phyloP scores from a whole-genome alignment of 2,329 filamentous ascomycete genomes.

The Diaporthe destruens region DNA sequence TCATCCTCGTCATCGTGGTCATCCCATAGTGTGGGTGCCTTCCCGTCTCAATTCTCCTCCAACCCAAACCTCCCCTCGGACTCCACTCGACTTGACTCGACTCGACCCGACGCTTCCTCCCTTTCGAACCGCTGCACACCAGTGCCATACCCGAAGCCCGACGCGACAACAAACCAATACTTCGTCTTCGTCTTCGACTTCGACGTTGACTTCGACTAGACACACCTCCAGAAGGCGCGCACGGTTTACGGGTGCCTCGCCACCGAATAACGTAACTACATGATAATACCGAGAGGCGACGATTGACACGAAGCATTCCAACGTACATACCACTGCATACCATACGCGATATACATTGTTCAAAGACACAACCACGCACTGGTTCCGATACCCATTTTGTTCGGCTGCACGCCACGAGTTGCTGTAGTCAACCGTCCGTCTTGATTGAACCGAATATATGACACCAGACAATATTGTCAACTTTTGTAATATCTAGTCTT shows the following conservation, averaged over 20 bases:
- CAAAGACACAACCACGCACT: conserved; percentile 6
- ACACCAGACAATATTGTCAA: conserved; percentile 11
- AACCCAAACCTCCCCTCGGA: neutral
- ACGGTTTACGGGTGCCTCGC: neutral
- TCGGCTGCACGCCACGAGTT: conserved; percentile 8
- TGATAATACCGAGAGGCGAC: conserved; percentile 10
- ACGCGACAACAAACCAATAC: conserved; percentile 17
- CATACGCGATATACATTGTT: neutral
- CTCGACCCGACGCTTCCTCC: neutral
- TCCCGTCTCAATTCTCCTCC: neutral
- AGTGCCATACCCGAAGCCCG: neutral
- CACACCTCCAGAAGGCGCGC: neutral
- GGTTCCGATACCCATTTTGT: neutral
- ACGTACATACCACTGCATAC: conserved; percentile 20
- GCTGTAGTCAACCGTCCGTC: neutral
- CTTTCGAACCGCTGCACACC: conserved; percentile 11
- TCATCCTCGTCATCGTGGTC: conserved; percentile 30
- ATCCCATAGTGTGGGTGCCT: too few species aligned
- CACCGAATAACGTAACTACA: conserved; percentile 17
- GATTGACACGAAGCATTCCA: conserved; percentile 17
- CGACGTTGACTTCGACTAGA: neutral
- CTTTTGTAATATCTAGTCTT: conserved; percentile 31
- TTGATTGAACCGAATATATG: neutral
- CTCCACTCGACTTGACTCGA: neutral
- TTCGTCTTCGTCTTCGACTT: neutral